A percentile compares a stretch with the other conserved stretches of the same genome.
These are phyloP conservation scores for Lactarius evosmus DNA, from an alignment of 768 basidiomycete species.

Conservation along the genomic window DNA sequence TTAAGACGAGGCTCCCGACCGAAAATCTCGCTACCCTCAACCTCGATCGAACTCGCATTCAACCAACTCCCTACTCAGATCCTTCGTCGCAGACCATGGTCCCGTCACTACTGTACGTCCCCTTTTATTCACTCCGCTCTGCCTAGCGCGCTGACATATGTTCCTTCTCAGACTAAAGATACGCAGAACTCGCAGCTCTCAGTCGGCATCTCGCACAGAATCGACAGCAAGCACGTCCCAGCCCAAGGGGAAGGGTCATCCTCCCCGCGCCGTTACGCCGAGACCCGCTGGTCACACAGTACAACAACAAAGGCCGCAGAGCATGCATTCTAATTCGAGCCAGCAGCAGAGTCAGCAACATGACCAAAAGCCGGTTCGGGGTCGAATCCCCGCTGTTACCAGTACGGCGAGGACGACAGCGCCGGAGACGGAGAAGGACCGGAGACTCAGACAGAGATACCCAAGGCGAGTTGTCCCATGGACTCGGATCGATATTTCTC, in stretches of 20 bases:
- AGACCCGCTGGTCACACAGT: neutral
- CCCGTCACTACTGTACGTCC: neutral
- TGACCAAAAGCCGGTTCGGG: neutral
- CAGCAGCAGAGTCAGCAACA: neutral
- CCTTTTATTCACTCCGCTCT: neutral
- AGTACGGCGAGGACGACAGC: constrained; percentile 19
- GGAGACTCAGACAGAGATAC: constrained; percentile 5
- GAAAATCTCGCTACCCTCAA: constrained; percentile 1
- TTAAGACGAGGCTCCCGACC: neutral
- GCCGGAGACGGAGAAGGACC: constrained; percentile 9
- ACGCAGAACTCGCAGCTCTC: neutral
- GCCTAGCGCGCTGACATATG: neutral
- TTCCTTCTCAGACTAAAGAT: neutral
- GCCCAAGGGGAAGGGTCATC: too few species aligned
- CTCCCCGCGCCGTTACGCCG: neutral
- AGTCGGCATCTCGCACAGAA: neutral
- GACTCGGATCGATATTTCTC: too few species aligned
- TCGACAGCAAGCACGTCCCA: neutral
- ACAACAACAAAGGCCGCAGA: neutral
- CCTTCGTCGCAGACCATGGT: neutral
- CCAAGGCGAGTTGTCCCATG: constrained; percentile 8
- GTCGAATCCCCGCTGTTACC: constrained; percentile 20
- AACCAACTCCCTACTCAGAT: too few species aligned
- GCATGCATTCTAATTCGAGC: neutral
- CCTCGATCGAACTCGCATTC: neutral